A percentile compares a stretch with the other conserved stretches of the same genome.
These are phyloP conservation scores for Cryphonectria parasitica DNA, from an alignment of 2,329 filamentous ascomycete species.

Conservation along the genomic window DNA sequence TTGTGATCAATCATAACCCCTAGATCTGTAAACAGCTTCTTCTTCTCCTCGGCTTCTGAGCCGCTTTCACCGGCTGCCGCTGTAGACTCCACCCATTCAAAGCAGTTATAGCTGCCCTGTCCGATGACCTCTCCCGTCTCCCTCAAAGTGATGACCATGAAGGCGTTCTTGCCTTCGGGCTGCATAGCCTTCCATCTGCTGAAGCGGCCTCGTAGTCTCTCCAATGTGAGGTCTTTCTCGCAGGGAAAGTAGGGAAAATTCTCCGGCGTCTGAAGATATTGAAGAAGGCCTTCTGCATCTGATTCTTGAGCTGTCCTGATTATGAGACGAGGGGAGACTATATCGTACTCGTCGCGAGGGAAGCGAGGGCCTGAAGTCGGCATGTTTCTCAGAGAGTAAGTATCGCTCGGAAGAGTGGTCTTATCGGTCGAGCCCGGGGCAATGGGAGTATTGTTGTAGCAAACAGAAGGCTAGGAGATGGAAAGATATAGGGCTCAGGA, in stretches of 20 bases:
- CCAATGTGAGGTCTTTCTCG: conserved; percentile 2
- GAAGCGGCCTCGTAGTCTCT: not conserved
- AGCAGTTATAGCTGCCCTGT: conserved; percentile 16
- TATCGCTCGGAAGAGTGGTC: not conserved
- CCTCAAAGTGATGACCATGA: conserved; percentile 6
- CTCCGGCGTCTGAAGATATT: not conserved
- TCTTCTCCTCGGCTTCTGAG: not conserved
- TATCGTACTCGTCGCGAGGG: conserved; percentile 8
- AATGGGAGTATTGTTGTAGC: too few species aligned
- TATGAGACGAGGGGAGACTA: conserved; percentile 9
- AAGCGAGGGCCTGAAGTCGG: not conserved
- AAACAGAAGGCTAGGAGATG: not conserved
- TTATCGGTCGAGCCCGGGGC: not conserved
- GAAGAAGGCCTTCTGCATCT: conserved; percentile 2
- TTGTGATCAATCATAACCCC: conserved; percentile 7
- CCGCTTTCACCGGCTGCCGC: not conserved
- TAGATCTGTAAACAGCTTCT: conserved; percentile 7
- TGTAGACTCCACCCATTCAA: conserved; percentile 1
- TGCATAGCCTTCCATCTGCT: conserved; percentile 13
- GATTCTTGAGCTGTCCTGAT: conserved; percentile 11
- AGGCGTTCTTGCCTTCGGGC: conserved; percentile 4
- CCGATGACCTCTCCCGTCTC: conserved; percentile 9
- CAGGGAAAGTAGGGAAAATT: conserved; percentile 8
- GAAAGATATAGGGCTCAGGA: not conserved
- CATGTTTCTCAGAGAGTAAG: not conserved